A percentile compares a stretch with the other conserved stretches of the same genome.
Conservation (phyloP, 2,329 filamentous ascomycete genomes). For the Trichoderma aggressivum region DNA sequence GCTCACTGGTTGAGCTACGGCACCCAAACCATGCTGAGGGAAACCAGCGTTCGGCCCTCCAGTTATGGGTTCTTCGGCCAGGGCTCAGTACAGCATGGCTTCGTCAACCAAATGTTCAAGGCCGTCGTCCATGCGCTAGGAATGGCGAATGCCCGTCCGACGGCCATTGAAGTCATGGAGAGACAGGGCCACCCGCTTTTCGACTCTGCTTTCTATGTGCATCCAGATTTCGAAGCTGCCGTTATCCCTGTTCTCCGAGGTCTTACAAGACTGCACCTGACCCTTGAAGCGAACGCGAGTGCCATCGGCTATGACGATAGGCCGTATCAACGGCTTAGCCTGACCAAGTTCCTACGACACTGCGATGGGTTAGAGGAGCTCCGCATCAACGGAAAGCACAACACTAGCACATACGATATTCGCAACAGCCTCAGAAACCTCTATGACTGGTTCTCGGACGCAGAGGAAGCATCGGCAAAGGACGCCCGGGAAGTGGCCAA, state of each 20-base stretch:
- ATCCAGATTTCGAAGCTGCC: slow-evolving; percentile 27
- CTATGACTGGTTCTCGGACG: slow-evolving; percentile 19
- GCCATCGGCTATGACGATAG: not conserved
- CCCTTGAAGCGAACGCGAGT: slow-evolving; percentile 21
- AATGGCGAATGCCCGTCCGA: slow-evolving; percentile 35
- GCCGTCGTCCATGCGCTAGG: slow-evolving; percentile 43
- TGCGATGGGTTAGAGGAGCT: slow-evolving; percentile 1
- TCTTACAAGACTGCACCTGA: slow-evolving; percentile 44
- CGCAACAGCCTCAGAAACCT: not conserved
- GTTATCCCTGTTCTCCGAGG: slow-evolving; percentile 41
- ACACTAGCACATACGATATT: not conserved
- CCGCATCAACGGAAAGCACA: slow-evolving; percentile 22
- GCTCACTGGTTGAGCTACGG: slow-evolving; percentile 56
- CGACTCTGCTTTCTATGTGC: slow-evolving; percentile 43
- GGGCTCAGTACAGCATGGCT: slow-evolving; percentile 17
- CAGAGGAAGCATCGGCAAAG: not conserved
- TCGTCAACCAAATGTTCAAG: slow-evolving; percentile 37
- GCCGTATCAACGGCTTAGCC: slow-evolving; percentile 14
- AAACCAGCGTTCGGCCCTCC: slow-evolving; percentile 30
- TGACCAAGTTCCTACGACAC: slow-evolving; percentile 22
- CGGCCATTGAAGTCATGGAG: slow-evolving; percentile 48
- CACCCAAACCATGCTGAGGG: slow-evolving; percentile 34
- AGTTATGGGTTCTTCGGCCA: not conserved
- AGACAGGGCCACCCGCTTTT: slow-evolving; percentile 31
- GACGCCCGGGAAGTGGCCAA: not conserved